A percentile compares a stretch with the other conserved stretches of the same genome.
Evolutionary conservation across 2,329 filamentous ascomycete species (phyloP).

Genomic region (Sporothrix schenckii): DNA sequence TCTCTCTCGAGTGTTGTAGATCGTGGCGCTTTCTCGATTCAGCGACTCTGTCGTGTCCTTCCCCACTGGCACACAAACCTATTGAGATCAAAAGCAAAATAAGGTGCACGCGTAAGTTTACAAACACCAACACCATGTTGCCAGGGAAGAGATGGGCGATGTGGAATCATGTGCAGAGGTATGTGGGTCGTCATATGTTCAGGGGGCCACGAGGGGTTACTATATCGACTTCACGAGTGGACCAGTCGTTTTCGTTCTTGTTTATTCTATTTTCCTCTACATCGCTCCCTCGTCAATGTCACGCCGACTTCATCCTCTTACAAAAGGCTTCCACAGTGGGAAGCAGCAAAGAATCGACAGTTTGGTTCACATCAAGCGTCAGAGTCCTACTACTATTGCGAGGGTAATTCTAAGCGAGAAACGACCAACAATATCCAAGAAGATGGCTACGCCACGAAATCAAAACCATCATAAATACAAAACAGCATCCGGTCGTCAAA

Average conservation of each 20-base stretch:
- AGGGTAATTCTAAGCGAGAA: slow-evolving; percentile 5
- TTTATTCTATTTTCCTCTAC: neutral
- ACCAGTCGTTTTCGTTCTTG: neutral
- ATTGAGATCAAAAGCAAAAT: neutral
- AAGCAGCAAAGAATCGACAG: neutral
- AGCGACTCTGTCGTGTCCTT: neutral
- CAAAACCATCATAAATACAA: neutral
- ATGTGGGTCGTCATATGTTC: too few relatives aligned
- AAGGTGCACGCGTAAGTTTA: neutral
- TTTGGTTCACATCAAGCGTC: neutral
- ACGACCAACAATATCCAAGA: neutral
- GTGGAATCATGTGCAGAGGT: too few relatives aligned
- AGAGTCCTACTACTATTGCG: neutral
- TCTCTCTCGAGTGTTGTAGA: neutral
- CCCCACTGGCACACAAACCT: neutral
- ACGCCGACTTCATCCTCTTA: neutral
- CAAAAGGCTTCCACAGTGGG: neutral
- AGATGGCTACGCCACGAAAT: slow-evolving; percentile 1
- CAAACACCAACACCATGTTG: too few relatives aligned
- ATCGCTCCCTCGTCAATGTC: neutral
- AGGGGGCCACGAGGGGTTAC: too few relatives aligned
- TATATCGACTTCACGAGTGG: neutral
- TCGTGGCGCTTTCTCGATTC: slow-evolving; percentile 1
- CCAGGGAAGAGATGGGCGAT: too few relatives aligned
- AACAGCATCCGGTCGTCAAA: neutral